phyloP scores from a whole-genome alignment of 768 basidiomycete species.

The Boletus edulis region DNA sequence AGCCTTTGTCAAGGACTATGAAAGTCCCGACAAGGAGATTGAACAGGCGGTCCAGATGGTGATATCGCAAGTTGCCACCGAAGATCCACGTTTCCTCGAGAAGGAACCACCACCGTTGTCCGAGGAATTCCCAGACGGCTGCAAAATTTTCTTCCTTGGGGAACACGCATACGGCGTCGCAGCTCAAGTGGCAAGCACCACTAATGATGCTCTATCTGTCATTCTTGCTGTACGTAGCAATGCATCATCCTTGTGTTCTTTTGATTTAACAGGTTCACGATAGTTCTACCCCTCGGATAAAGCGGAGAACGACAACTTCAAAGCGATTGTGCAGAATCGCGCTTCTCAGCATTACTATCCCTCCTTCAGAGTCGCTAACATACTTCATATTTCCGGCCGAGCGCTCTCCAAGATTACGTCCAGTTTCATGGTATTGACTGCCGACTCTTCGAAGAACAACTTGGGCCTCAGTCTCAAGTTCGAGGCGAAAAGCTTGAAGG shows the following conservation, averaged over 20 bases:
- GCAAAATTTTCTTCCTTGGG: conserved; percentile 94
- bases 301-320: conserved; percentile 76
- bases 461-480: conserved; percentile 95
- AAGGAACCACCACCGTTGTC: conserved; percentile 75
- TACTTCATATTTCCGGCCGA: conserved; percentile 70
- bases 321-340: conserved; percentile 53
- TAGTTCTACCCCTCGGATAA: conserved; percentile 89
- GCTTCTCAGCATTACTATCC: conserved; percentile 64
- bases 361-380: conserved; percentile 74
- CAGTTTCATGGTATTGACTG: conserved; percentile 83
- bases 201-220: conserved; percentile 70
- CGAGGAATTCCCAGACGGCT: conserved; percentile 88
- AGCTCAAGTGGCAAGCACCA: conserved; percentile 79
- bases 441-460: conserved; percentile 80
- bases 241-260: not conserved
- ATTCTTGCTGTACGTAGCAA: conserved; percentile 69
- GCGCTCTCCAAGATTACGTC: conserved; percentile 90
- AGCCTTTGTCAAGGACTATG: conserved; percentile 94
- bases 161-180: conserved; percentile 95
- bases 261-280: not conserved
- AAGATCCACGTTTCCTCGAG: conserved; percentile 88
- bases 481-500: conserved; percentile 90
- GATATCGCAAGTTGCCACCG: conserved; percentile 73
- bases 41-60: conserved; percentile 89
- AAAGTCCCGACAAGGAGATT: conserved; percentile 73